phyloP scores from a whole-genome alignment of 306 rosid genomes.

The Cucurbita argyrosperma region DNA sequence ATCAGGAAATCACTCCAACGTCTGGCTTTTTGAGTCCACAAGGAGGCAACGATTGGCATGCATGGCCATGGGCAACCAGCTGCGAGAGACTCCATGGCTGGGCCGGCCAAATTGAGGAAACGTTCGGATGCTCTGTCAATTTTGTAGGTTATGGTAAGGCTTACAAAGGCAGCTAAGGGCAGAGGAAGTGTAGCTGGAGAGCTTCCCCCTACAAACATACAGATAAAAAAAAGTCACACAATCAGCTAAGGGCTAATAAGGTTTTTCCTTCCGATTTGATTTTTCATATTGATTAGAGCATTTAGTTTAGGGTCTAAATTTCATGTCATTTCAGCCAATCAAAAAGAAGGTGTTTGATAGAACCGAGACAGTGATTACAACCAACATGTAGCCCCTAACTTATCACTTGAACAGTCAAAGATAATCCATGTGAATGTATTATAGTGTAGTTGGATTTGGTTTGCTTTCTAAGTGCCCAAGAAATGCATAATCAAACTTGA shows the following conservation, averaged over 20 bases:
- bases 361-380: not conserved
- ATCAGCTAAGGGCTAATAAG: not conserved
- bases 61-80: slow-evolving; percentile 99
- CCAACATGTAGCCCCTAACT: not conserved
- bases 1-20: slow-evolving; percentile 87
- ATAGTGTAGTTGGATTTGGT: not conserved
- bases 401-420: not conserved
- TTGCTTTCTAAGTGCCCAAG: not conserved
- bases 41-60: slow-evolving; percentile 95
- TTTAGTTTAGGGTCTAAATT: not conserved
- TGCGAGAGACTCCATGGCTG: slow-evolving; percentile 77
- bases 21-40: slow-evolving; percentile 95
- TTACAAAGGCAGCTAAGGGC: slow-evolving; percentile 94
- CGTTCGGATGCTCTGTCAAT: slow-evolving; percentile 68
- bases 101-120: slow-evolving; percentile 84
- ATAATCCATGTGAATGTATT: not conserved
- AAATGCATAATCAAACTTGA: not conserved
- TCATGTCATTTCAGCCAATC: not conserved
- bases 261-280: not conserved
- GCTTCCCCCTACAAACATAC: slow-evolving; percentile 39
- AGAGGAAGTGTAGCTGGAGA: slow-evolving; percentile 91
- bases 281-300: not conserved
- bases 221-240: not conserved
- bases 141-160: slow-evolving; percentile 92
- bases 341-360: not conserved